Evolutionary conservation across 306 rosid species (phyloP).

Genomic region (Cucurbita moschata): DNA sequence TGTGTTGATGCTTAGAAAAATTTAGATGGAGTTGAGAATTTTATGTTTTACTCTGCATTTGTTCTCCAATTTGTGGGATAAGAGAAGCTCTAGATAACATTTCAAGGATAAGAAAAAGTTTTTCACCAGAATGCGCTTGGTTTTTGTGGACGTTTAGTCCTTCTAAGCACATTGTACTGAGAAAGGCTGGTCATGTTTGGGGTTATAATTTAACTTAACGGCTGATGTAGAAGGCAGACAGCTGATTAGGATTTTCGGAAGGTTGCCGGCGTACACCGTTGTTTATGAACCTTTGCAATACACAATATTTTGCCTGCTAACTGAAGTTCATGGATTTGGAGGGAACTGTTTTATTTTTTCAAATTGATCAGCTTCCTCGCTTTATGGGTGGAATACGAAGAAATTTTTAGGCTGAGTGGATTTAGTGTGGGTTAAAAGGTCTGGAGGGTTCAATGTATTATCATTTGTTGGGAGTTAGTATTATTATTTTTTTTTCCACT

Average conservation of each 20-base stretch:
- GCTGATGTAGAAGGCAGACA: not conserved
- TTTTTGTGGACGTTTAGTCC: not conserved
- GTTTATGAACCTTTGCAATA: not conserved
- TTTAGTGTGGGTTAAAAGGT: not conserved
- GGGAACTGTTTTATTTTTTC: not conserved
- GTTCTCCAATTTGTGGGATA: not conserved
- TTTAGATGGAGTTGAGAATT: not conserved
- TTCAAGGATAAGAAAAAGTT: not conserved
- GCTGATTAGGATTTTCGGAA: not conserved
- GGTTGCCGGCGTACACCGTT: not conserved
- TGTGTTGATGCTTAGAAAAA: not conserved
- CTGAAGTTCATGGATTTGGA: not conserved
- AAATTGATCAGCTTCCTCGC: not conserved
- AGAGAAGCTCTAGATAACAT: not conserved
- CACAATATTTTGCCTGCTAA: not conserved
- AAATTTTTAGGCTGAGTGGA: not conserved
- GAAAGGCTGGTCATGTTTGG: not conserved
- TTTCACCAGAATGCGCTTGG: not conserved
- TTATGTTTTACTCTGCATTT: not conserved
- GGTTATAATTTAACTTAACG: not conserved
- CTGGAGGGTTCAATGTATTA: not conserved
- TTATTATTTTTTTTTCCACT: not conserved
- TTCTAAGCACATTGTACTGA: not conserved
- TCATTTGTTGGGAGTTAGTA: not conserved
- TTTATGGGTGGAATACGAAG: not conserved